These are phyloP conservation scores for Cocos nucifera DNA, from an alignment of 176 grass and related monocot species.

Conservation along the genomic window DNA sequence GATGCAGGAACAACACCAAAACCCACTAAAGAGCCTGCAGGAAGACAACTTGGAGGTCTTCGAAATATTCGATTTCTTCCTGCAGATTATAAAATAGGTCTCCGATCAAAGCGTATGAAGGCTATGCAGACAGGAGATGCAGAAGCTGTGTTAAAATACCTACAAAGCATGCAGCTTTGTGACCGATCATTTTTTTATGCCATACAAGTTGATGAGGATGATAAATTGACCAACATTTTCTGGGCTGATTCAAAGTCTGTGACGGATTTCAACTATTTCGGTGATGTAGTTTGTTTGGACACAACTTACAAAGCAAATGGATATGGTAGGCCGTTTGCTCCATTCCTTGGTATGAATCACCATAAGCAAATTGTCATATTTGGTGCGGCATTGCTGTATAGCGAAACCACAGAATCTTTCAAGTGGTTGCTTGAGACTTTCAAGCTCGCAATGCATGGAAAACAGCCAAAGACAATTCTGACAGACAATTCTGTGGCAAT, in stretches of 20 bases:
- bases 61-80: slow-evolving; percentile 31
- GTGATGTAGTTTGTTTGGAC: slow-evolving; percentile 28
- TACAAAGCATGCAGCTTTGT: slow-evolving; percentile 26
- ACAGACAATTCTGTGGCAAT: slow-evolving; percentile 16
- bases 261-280: slow-evolving; percentile 17
- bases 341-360: slow-evolving; percentile 26
- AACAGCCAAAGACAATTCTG: slow-evolving; percentile 26
- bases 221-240: slow-evolving; percentile 26
- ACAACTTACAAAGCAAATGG: slow-evolving; percentile 27
- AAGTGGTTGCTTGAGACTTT: slow-evolving; percentile 36
- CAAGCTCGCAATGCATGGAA: slow-evolving; percentile 26
- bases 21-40: slow-evolving; percentile 3
- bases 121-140: slow-evolving; percentile 40
- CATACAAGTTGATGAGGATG: slow-evolving; percentile 26
- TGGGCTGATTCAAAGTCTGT: slow-evolving; percentile 25
- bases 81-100: slow-evolving; percentile 25
- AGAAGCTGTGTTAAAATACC: slow-evolving; percentile 40
- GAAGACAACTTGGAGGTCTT: slow-evolving; percentile 5
- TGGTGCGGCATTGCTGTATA: slow-evolving; percentile 16
- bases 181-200: slow-evolving; percentile 24
- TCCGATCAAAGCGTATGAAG: slow-evolving; percentile 33
- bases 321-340: slow-evolving; percentile 26
- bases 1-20: slow-evolving; percentile 23
- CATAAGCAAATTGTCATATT: slow-evolving; percentile 30
- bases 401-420: slow-evolving; percentile 27